Base-by-base conservation (phyloP, 768 basidiomycete species). In the Leccinum subgranulosum region DNA sequence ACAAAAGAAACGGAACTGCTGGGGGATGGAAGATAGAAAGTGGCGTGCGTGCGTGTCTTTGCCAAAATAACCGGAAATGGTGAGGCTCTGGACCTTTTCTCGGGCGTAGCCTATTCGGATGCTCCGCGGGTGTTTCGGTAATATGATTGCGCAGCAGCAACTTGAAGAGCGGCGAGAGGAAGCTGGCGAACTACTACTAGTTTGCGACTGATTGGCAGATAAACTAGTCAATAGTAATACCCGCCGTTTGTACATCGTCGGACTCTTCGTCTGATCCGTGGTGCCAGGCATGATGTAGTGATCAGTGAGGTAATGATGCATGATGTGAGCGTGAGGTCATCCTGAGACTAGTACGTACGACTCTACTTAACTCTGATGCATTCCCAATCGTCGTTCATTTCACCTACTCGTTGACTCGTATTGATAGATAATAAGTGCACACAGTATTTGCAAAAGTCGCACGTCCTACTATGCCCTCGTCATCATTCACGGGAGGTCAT, bases 1-100 rank as follows among this genome's bases (percentile, higher is more conserved):
- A 66, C 57, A 66, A 61, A 61, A 63, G 28, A 28, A 51, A 56
- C 1, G 41, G n/a, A 19, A 4, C 39, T 39, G 15, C 34, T 17
- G 39, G 39, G 8, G n/a, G 39, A 43, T 19, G 41, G 41, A 43
- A 43, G 41, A 11, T 19, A 5, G 10, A 11, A 43, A 43, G 41
- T 19, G 41, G n/a, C n/a, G n/a, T 43, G 10, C 39, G 39, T 41
- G n/a, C n/a, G n/a, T 41, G n/a, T 19, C n/a, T 19, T 43, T 43
- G 41, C 41, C 12, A 3, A 31, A 5, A 9, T 9, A n/a, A n/a
- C 17, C 36, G 3, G 36, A 19, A 43, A 43, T 10, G n/a, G 9
- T 10, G 39, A 19, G n/a, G 39, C 39, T n/a, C 7, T 11, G n/a
- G 41, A 43, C 41, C 39, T 43, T 19, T 10, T 43, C 3, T 39